Conservation (phyloP, 2,329 filamentous ascomycete species). For the Hypoxylon sp. region DNA sequence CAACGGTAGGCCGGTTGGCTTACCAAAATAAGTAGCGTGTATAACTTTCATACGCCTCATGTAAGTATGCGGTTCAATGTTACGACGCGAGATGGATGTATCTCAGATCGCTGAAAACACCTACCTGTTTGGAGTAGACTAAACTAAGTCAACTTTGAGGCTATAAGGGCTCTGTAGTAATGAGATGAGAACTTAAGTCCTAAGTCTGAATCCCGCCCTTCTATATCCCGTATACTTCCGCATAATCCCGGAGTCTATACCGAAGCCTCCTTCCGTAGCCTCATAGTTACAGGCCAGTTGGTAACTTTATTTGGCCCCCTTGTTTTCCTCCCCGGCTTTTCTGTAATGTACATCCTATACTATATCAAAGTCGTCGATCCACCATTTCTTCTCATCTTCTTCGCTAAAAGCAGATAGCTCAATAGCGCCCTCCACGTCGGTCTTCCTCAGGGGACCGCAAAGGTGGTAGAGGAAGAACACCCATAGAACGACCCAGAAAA, state of each 20-base stretch:
- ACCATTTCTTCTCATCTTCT: slow-evolving; percentile 29
- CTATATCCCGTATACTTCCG: background rate
- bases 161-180: too few relatives aligned
- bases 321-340: background rate
- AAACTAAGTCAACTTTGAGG: background rate
- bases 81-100: too few relatives aligned
- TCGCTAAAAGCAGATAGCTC: slow-evolving; percentile 17
- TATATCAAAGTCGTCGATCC: slow-evolving; percentile 28
- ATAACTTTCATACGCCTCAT: too few relatives aligned
- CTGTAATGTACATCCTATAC: background rate
- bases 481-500: slow-evolving; percentile 21
- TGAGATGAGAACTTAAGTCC: too few relatives aligned
- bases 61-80: too few relatives aligned
- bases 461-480: slow-evolving; percentile 41
- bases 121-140: too few relatives aligned
- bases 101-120: too few relatives aligned
- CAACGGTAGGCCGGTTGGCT: too few relatives aligned
- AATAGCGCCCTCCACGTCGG: slow-evolving; percentile 18
- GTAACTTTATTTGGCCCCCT: background rate
- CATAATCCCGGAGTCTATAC: background rate
- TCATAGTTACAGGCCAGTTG: background rate
- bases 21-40: too few relatives aligned
- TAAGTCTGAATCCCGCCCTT: background rate
- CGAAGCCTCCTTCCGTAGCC: background rate
- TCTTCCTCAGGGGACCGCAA: slow-evolving; percentile 22